Conservation (phyloP, 1,284 basidiomycete species). For the Paramarasmius palmivorus region DNA sequence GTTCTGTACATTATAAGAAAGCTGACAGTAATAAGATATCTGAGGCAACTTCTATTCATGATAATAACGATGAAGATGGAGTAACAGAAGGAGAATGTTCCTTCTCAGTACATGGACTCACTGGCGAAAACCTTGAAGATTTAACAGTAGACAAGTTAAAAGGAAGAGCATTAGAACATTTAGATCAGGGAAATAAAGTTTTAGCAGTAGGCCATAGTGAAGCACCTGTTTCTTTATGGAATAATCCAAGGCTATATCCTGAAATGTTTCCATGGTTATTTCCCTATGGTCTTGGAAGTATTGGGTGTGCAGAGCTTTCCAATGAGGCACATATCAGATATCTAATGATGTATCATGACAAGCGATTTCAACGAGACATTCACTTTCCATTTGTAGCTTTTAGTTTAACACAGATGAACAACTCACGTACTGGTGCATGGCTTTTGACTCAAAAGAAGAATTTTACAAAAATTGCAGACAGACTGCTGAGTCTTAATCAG, state of each 20-base stretch:
- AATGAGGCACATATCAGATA: conserved; percentile 21
- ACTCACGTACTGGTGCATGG: conserved; percentile 24
- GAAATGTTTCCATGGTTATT: conserved; percentile 38
- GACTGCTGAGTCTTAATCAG: conserved; percentile 26
- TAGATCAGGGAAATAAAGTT: conserved; percentile 18
- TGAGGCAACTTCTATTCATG: conserved; percentile 16
- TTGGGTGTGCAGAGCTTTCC: conserved; percentile 23
- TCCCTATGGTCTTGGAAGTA: conserved; percentile 34
- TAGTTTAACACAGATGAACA: conserved; percentile 30
- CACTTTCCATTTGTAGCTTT: conserved; percentile 28
- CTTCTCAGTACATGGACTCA: conserved; percentile 20
- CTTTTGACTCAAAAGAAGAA: conserved; percentile 25
- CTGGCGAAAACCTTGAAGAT: conserved; percentile 11
- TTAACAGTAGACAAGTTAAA: not conserved
- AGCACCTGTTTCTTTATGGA: conserved; percentile 25
- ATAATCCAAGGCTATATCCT: conserved; percentile 32
- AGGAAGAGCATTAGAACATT: conserved; percentile 23
- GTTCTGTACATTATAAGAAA: conserved; percentile 26
- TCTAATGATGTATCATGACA: conserved; percentile 31
- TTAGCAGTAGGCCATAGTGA: conserved; percentile 23
- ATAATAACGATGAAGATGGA: conserved; percentile 17
- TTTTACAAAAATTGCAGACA: conserved; percentile 26
- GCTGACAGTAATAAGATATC: conserved; percentile 18
- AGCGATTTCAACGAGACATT: conserved; percentile 28
- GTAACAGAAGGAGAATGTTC: conserved; percentile 17